Evolutionary conservation across 257 asterid species (phyloP), one percentile per base, ranked within the genome.

Genomic region (Lycium ferocissimum): DNA sequence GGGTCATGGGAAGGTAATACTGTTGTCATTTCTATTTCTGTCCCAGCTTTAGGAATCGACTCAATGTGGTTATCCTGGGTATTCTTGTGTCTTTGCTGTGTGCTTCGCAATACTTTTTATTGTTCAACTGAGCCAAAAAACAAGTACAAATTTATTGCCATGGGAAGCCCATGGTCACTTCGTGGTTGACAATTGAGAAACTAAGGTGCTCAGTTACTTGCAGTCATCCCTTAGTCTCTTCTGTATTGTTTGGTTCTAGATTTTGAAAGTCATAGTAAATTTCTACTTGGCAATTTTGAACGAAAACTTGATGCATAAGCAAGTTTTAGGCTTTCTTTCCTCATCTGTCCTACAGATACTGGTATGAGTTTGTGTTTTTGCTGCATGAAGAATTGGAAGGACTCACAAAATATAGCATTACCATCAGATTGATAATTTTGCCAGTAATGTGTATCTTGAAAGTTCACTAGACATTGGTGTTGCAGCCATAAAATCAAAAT

Each of bases 1-100:
- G 6, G 92, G 93, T 83, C 84, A 89, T 85, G 97, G 97, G 83
- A 93, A 93, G 97, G 96, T 92, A 88, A 20, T 37, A 18, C n/a
- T 17, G 75, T 72, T 66, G 66, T 37, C 35, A 75, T 45, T 35
- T 70, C 38, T 40, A 70, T 33, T 56, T 67, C 33, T 56, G 45
- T 40, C 57, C 7, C 2, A 56, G 8, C 69, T 56, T 85, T 80
- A 56, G 65, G 49, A 71, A 63, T 7, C 17, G 61, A 80, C 69
- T 40, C 69, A 20, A 17, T 67, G 54, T 22, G 66, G 63, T 18
- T 73, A 51, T 84, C 38, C 53, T 82, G 67, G 53, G 33, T 65
- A 53, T 33, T 78, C 49, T 14, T 54, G 26, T 33, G n/a, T 22
- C 33, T 2, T 12, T 33, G 49, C 26, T 53, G 62, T 78, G 43